These are phyloP conservation scores for Phytopythium aichiense DNA, from an alignment of 352 stramenopile genomes.

Conservation along the genomic window DNA sequence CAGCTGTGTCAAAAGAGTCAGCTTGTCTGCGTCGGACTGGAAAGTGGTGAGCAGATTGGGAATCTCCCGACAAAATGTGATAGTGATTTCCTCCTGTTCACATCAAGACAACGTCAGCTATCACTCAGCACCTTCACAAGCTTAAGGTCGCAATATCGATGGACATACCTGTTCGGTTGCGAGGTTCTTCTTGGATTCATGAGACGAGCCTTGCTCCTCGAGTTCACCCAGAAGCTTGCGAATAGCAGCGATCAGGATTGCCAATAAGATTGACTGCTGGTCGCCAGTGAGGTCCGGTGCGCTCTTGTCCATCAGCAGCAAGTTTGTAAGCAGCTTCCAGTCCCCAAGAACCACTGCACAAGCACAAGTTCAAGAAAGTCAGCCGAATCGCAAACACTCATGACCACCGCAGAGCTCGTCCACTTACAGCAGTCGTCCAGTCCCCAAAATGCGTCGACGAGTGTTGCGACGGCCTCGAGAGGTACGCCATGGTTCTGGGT, in stretches of 20 bases:
- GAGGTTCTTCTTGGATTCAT: conserved; percentile 42
- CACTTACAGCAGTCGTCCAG: conserved; percentile 83
- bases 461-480: conserved; percentile 53
- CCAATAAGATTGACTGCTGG: conserved; percentile 77
- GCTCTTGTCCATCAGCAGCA: conserved; percentile 79
- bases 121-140: not conserved
- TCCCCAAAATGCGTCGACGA: conserved; percentile 85
- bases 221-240: conserved; percentile 46
- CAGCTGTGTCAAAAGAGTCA: conserved; percentile 68
- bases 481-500: conserved; percentile 65
- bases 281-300: conserved; percentile 72
- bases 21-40: conserved; percentile 77
- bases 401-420: not conserved
- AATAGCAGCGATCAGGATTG: conserved; percentile 64
- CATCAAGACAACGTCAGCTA: not conserved
- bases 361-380: conserved; percentile 10
- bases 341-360: conserved; percentile 77
- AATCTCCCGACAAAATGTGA: conserved; percentile 80
- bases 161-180: conserved; percentile 45
- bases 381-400: conserved; percentile 3
- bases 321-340: conserved; percentile 69
- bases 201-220: conserved; percentile 16
- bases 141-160: not conserved
- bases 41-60: conserved; percentile 69
- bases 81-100: conserved; percentile 67